Conservation (phyloP, 176 grass and related monocot species). For the Eremochloa ophiuroides region DNA sequence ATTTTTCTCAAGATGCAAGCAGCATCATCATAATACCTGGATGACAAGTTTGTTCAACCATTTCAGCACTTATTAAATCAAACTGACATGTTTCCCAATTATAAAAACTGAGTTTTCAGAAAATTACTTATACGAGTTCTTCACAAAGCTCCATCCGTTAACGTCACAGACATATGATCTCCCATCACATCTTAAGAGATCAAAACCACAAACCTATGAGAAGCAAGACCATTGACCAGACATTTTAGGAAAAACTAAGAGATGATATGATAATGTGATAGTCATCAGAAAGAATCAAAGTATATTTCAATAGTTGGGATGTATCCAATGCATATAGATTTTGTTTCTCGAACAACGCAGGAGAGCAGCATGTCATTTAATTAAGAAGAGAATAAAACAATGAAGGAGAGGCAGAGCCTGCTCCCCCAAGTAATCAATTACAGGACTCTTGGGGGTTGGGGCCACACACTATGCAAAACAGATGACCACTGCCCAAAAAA, state of each 20-base stretch:
- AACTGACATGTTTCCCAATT: not conserved
- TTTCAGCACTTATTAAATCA: slow-evolving; percentile 13
- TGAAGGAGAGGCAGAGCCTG: not conserved
- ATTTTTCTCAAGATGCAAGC: slow-evolving; percentile 98
- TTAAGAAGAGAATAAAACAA: not conserved
- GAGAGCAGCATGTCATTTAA: not conserved
- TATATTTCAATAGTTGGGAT: not conserved
- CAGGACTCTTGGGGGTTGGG: not conserved
- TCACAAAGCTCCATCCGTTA: slow-evolving; percentile 99
- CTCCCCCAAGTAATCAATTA: not conserved
- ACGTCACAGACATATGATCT: slow-evolving; percentile 98
- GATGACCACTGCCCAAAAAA: not conserved
- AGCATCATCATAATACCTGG: slow-evolving; percentile 96
- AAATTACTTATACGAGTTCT: slow-evolving; percentile 95
- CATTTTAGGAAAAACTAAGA: slow-evolving; percentile 16
- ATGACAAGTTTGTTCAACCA: not conserved
- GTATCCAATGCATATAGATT: not conserved
- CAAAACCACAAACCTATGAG: slow-evolving; percentile 94
- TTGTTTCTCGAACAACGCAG: not conserved
- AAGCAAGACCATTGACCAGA: slow-evolving; percentile 5
- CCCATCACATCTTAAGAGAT: slow-evolving; percentile 94
- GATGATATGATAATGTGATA: not conserved
- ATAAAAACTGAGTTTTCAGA: not conserved
- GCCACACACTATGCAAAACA: not conserved
- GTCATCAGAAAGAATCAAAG: not conserved